Percentiles rank a stretch among this genome's conserved stretches.
Evolutionary conservation across 1,284 basidiomycete species (phyloP).

Genomic region (Leccinum pachyderme): DNA sequence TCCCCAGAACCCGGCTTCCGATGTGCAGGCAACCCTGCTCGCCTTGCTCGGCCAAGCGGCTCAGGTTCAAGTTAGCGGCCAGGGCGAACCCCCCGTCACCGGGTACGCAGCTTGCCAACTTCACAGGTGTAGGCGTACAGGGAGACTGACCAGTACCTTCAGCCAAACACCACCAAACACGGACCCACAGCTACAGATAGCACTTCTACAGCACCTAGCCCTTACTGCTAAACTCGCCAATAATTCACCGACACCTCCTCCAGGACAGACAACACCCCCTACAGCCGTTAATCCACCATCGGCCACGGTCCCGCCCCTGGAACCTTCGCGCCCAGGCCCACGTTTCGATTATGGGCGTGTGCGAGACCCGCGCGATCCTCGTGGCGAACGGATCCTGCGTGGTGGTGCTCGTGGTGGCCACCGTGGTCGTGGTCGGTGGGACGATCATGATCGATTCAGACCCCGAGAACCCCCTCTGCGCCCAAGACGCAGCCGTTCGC

Average conservation of each 20-base stretch:
- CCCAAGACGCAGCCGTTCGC: slow-evolving; percentile 60
- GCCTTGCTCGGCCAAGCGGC: slow-evolving; percentile 67
- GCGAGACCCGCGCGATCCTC: slow-evolving; percentile 47
- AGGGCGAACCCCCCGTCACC: slow-evolving; percentile 14
- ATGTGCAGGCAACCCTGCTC: slow-evolving; percentile 57
- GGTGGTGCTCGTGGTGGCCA: slow-evolving; percentile 41
- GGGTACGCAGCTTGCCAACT: slow-evolving; percentile 32
- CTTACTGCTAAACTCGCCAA: slow-evolving; percentile 51
- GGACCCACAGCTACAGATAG: slow-evolving; percentile 48
- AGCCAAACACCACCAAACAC: slow-evolving; percentile 69
- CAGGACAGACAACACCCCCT: slow-evolving; percentile 14
- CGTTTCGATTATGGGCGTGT: slow-evolving; percentile 39
- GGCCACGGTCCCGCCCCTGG: not conserved
- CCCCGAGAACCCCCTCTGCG: slow-evolving; percentile 44
- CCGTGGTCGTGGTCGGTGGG: slow-evolving; percentile 41
- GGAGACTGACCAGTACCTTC: slow-evolving; percentile 7
- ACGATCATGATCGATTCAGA: slow-evolving; percentile 48
- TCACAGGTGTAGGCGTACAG: not conserved
- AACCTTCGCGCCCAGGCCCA: slow-evolving; percentile 4
- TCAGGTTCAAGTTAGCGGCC: slow-evolving; percentile 22
- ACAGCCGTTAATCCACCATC: slow-evolving; percentile 4
- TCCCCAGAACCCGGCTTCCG: slow-evolving; percentile 26
- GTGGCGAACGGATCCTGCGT: slow-evolving; percentile 40
- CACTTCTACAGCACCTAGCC: slow-evolving; percentile 70
- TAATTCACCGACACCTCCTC: slow-evolving; percentile 30